phyloP scores from a whole-genome alignment of 306 rosid genomes.

The Vigna nakashimae region DNA sequence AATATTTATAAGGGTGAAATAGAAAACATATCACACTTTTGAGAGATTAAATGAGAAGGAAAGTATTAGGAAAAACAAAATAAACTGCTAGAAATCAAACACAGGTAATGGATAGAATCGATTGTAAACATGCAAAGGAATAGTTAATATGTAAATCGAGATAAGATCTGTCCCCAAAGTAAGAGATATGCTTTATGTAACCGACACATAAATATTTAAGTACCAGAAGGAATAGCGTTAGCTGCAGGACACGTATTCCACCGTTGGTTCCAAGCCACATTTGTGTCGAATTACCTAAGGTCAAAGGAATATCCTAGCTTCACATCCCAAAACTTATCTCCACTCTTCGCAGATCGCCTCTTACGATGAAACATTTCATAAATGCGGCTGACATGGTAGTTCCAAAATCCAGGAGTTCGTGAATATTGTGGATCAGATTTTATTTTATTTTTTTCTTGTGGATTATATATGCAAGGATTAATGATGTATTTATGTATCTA shows the following conservation, averaged over 20 bases:
- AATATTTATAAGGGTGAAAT: not conserved
- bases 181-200: slow-evolving; percentile 1
- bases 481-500: slow-evolving; percentile 6
- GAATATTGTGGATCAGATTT: not conserved
- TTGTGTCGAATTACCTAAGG: not conserved
- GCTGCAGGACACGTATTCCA: not conserved
- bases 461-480: slow-evolving; percentile 7
- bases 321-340: slow-evolving; percentile 12
- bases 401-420: slow-evolving; percentile 36
- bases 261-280: not conserved
- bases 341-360: slow-evolving; percentile 13
- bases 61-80: not conserved
- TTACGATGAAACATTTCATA: slow-evolving; percentile 42
- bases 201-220: slow-evolving; percentile 28
- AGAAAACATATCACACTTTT: not conserved
- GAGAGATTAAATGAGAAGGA: not conserved
- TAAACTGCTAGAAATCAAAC: not conserved
- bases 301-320: slow-evolving; percentile 6
- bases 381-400: slow-evolving; percentile 46
- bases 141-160: not conserved
- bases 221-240: slow-evolving; percentile 28
- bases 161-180: not conserved
- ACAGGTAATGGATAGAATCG: slow-evolving; percentile 20
- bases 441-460: not conserved
- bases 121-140: not conserved